These are phyloP conservation scores for Backusella parvicylindrica DNA, from an alignment of 192 early-diverging fungal genomes.

Conservation along the genomic window DNA sequence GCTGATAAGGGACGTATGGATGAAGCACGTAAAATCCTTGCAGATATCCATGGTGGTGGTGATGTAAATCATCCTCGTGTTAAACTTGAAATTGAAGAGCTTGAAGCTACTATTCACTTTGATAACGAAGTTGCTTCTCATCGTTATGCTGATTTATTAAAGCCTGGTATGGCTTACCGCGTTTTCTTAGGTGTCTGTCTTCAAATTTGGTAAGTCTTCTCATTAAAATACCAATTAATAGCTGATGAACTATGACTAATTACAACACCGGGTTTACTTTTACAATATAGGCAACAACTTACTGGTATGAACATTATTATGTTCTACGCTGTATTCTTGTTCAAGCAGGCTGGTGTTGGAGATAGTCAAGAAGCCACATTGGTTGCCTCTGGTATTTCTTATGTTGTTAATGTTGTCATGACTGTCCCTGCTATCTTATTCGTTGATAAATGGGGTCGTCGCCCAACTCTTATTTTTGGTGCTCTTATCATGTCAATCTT, in stretches of 20 bases:
- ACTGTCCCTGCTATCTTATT: slow-evolving; percentile 86
- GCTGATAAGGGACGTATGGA: slow-evolving; percentile 63
- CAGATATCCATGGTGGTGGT: slow-evolving; percentile 64
- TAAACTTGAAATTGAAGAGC: slow-evolving; percentile 59
- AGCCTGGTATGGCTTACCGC: slow-evolving; percentile 51
- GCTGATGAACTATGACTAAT: background rate
- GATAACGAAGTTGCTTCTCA: slow-evolving; percentile 63
- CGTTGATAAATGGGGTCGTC: slow-evolving; percentile 82
- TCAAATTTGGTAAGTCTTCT: slow-evolving; percentile 52
- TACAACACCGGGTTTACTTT: background rate
- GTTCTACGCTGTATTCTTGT: slow-evolving; percentile 71
- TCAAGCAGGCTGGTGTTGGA: slow-evolving; percentile 49
- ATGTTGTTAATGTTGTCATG: slow-evolving; percentile 76
- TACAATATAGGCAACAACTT: slow-evolving; percentile 60
- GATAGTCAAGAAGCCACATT: slow-evolving; percentile 40
- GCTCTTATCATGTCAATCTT: slow-evolving; percentile 63
- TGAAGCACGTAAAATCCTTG: slow-evolving; percentile 63
- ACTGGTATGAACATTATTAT: slow-evolving; percentile 89
- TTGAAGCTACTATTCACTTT: slow-evolving; percentile 62
- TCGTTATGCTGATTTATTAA: slow-evolving; percentile 59
- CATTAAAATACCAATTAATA: background rate
- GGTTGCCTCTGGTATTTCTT: slow-evolving; percentile 67
- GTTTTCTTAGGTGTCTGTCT: slow-evolving; percentile 64
- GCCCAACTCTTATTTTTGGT: slow-evolving; percentile 76
- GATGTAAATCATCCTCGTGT: slow-evolving; percentile 43